Percentiles rank a stretch among this genome's conserved stretches.
These are phyloP conservation scores for Kondoa subrosea DNA, from an alignment of 768 basidiomycete species.

Conservation along the genomic window DNA sequence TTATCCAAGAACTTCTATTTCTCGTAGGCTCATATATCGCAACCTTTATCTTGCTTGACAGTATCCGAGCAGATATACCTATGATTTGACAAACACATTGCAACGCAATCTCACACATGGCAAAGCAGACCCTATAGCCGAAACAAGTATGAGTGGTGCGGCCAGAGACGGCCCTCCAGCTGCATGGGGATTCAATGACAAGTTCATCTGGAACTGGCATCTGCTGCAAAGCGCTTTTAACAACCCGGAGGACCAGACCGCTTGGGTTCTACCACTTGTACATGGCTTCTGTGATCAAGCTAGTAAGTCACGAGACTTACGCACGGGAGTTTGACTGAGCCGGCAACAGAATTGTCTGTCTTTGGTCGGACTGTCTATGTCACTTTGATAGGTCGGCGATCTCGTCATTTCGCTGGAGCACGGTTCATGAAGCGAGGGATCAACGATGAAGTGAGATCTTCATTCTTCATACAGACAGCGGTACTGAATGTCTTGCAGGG, in stretches of 20 bases:
- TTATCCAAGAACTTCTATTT: slow-evolving; percentile 99
- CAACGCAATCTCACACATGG: slow-evolving; percentile 54
- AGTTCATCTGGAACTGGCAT: slow-evolving; percentile 90
- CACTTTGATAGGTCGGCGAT: slow-evolving; percentile 84
- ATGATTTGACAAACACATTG: slow-evolving; percentile 88
- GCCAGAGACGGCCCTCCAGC: background rate
- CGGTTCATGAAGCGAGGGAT: slow-evolving; percentile 86
- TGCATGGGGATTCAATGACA: slow-evolving; percentile 59
- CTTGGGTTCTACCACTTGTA: slow-evolving; percentile 80
- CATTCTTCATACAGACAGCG: slow-evolving; percentile 1
- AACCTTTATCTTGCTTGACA: background rate
- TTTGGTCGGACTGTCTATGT: slow-evolving; percentile 79
- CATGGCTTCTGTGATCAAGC: slow-evolving; percentile 98
- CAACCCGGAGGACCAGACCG: slow-evolving; percentile 38
- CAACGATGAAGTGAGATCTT: slow-evolving; percentile 56
- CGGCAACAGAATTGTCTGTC: slow-evolving; percentile 58
- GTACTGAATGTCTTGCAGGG: slow-evolving; percentile 42
- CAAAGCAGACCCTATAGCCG: background rate
- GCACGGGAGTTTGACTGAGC: background rate
- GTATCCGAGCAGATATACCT: slow-evolving; percentile 53
- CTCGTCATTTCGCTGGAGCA: slow-evolving; percentile 87
- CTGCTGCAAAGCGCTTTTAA: slow-evolving; percentile 57
- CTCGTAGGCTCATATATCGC: slow-evolving; percentile 40
- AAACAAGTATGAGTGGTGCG: background rate
- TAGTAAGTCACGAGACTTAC: slow-evolving; percentile 43